A percentile compares a stretch with the other conserved stretches of the same genome.
These are phyloP conservation scores for Trifolium repens DNA, from an alignment of 306 rosid species.

Conservation along the genomic window DNA sequence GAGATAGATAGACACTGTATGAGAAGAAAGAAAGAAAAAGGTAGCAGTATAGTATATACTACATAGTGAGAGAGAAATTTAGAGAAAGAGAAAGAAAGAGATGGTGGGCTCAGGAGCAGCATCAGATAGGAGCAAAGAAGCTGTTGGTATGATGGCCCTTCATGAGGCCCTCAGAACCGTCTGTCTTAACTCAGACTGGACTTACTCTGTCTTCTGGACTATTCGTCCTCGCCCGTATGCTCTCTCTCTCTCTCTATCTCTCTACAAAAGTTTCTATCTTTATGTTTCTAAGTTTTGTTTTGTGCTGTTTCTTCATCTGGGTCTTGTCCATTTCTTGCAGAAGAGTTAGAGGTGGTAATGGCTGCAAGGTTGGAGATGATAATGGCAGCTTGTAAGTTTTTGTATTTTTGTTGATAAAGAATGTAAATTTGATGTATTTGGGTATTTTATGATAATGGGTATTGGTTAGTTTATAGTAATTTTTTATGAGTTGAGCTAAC, in stretches of 20 bases:
- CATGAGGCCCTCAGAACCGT: slow-evolving; percentile 98
- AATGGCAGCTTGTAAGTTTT: slow-evolving; percentile 86
- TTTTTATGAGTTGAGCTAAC: background rate
- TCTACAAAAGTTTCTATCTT: slow-evolving; percentile 10
- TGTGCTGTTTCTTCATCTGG: slow-evolving; percentile 42
- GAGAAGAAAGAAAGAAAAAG: background rate
- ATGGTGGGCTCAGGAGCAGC: slow-evolving; percentile 99
- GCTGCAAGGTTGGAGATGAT: slow-evolving; percentile 99
- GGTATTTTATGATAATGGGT: slow-evolving; percentile 14
- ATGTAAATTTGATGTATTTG: background rate
- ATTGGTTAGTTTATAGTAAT: background rate
- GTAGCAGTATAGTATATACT: background rate
- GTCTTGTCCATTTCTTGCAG: slow-evolving; percentile 60
- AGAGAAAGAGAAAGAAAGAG: slow-evolving; percentile 48
- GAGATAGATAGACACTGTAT: slow-evolving; percentile 24
- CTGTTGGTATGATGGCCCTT: slow-evolving; percentile 99
- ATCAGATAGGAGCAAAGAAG: slow-evolving; percentile 98
- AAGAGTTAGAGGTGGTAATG: slow-evolving; percentile 96
- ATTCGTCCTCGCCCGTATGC: slow-evolving; percentile 99
- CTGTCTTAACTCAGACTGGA: slow-evolving; percentile 88
- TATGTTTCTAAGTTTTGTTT: slow-evolving; percentile 34
- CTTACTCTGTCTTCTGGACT: slow-evolving; percentile 99
- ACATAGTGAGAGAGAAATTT: slow-evolving; percentile 36
- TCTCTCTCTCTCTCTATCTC: background rate
- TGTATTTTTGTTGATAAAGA: background rate